Base-by-base conservation (phyloP, 2,329 filamentous ascomycete species). In the Calonectria leucothoes region DNA sequence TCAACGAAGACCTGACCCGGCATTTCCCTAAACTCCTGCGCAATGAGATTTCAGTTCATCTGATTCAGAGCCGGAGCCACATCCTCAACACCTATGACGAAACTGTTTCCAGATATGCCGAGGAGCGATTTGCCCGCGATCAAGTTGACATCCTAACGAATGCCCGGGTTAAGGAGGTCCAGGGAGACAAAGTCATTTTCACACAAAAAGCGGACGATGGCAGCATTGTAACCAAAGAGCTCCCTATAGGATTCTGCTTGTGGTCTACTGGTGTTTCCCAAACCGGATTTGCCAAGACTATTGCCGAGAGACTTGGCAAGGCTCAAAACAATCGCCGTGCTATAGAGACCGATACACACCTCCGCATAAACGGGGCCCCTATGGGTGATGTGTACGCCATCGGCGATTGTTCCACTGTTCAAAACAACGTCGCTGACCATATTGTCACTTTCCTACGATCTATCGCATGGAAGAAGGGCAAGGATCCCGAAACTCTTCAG, bases 61-160 rank as follows among this genome's bases (percentile, higher is more conserved):
- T 99, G 59, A 98, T 99, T 75, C 97, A 99, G 82, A 98, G 95
- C 80, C 92, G 97, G 72, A 93, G 94, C 49, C 97, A 99, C 80
- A 99, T 99, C 76, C 89, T 99, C 35, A 99, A 99, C 86, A 99
- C 97, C 0, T 99, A 99, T 82, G 97, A 99, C 77, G 97, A 99
- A 85, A 93, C 95, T 0, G 89, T 99, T 1, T 98, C 96, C 14
- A 92, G 93, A 82, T 99, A 97, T 82, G 96, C 97, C 25, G 97
- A 99, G 85, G 91, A 94, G 67, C 93, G 94, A 51, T 98, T 99
- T 81, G 92, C 94, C 23, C 95, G 97, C 81, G 97, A 99, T 82
- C 92, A 96, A 78, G 94, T 99, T 70, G 93, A 98, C 55, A 93
- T 99, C 11, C 90, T 98, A 77, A 98, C 96, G 67, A 98, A 98